Evolutionary conservation across 768 basidiomycete species (phyloP).

Genomic region (Wakefieldia striispora): DNA sequence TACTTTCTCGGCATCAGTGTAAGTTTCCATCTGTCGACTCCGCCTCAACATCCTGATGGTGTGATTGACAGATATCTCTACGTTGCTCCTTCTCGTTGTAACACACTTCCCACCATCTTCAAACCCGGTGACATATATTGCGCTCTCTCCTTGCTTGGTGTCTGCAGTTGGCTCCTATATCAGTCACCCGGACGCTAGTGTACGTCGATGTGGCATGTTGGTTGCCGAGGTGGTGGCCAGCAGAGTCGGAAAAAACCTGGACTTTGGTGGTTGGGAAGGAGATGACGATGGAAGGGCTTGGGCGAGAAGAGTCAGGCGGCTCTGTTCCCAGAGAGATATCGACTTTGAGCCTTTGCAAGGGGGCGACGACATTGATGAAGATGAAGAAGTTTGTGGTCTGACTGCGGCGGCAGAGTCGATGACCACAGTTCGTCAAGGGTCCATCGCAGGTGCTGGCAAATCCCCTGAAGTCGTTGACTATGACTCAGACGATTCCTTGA

Average conservation of each 20-base stretch:
- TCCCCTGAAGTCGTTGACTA: slow-evolving; percentile 34
- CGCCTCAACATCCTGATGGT: neutral
- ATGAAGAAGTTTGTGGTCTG: slow-evolving; percentile 9
- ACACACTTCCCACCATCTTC: slow-evolving; percentile 60
- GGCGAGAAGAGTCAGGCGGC: slow-evolving; percentile 57
- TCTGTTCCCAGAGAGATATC: slow-evolving; percentile 50
- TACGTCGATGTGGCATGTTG: slow-evolving; percentile 91
- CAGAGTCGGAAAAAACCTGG: slow-evolving; percentile 59
- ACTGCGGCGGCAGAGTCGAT: slow-evolving; percentile 10
- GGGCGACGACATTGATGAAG: slow-evolving; percentile 7
- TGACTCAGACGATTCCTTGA: slow-evolving; percentile 82
- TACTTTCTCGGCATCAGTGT: slow-evolving; percentile 76
- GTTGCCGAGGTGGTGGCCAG: slow-evolving; percentile 78
- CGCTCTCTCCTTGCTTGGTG: slow-evolving; percentile 61
- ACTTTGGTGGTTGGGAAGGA: slow-evolving; percentile 86
- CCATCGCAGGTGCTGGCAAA: neutral
- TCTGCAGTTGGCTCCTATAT: slow-evolving; percentile 72
- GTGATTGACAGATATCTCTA: slow-evolving; percentile 60
- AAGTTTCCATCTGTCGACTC: slow-evolving; percentile 30
- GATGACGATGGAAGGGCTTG: slow-evolving; percentile 62
- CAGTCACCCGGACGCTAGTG: slow-evolving; percentile 66
- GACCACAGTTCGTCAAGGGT: slow-evolving; percentile 1
- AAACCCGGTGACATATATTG: slow-evolving; percentile 41
- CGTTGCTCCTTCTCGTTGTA: slow-evolving; percentile 62
- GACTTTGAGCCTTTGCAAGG: slow-evolving; percentile 39